phyloP scores from a whole-genome alignment of 108 stramenopile species.

The Thalassiosira profunda region DNA sequence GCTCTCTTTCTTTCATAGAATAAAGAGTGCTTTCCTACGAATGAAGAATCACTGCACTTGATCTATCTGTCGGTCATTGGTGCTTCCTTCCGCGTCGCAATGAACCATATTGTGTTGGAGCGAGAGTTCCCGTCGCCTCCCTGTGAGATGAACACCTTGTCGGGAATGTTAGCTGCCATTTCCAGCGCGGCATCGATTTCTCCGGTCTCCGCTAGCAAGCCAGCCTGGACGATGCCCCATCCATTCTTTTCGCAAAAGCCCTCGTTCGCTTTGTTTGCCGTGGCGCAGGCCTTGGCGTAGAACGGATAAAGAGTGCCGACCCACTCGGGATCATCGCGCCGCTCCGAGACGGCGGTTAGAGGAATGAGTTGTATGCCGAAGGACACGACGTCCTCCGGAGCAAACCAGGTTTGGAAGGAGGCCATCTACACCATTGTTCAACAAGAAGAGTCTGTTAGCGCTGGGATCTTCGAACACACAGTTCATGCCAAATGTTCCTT shows the following conservation, averaged over 20 bases:
- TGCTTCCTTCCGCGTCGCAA: slow-evolving; percentile 58
- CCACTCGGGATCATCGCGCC: slow-evolving; percentile 86
- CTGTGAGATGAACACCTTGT: slow-evolving; percentile 60
- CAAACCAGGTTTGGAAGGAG: slow-evolving; percentile 78
- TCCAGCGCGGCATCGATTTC: slow-evolving; percentile 64
- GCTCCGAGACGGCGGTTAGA: slow-evolving; percentile 86
- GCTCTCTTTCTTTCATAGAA: no score
- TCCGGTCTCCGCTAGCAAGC: slow-evolving; percentile 78
- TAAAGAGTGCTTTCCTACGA: no score
- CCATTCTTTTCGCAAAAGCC: slow-evolving; percentile 65
- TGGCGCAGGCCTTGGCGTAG: slow-evolving; percentile 77
- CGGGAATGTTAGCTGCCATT: slow-evolving; percentile 53
- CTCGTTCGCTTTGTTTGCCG: slow-evolving; percentile 28
- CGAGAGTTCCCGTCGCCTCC: slow-evolving; percentile 81
- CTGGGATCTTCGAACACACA: neutral
- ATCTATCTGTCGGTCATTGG: no score
- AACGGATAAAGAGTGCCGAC: slow-evolving; percentile 74
- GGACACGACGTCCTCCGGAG: slow-evolving; percentile 60
- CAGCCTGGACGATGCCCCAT: slow-evolving; percentile 74
- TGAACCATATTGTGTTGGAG: slow-evolving; percentile 84
- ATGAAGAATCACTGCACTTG: no score
- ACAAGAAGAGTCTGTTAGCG: neutral
- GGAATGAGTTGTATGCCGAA: slow-evolving; percentile 94
- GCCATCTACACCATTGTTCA: no score
- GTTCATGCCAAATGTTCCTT: neutral